Conservation (phyloP, 345 rosid genomes). For the Salix brachista region DNA sequence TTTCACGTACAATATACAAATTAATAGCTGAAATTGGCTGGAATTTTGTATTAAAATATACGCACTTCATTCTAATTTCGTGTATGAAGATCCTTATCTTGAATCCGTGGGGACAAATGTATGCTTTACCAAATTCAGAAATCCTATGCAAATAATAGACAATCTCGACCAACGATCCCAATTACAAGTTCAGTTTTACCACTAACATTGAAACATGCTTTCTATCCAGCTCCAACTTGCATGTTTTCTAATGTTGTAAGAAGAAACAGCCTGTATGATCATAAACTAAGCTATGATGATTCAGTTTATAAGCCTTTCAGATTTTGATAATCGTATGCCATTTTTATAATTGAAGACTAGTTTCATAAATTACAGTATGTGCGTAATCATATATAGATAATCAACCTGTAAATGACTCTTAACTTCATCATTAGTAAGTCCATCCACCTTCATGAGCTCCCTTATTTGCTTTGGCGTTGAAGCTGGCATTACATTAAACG, state of each 20-base stretch:
- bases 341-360: background rate
- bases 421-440: constrained; percentile 92
- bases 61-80: background rate
- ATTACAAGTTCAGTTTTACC: background rate
- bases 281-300: background rate
- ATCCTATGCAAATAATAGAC: background rate
- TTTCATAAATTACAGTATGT: background rate
- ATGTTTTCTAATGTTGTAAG: background rate
- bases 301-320: background rate
- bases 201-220: background rate
- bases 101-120: background rate
- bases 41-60: background rate
- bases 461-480: constrained; percentile 96
- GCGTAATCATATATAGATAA: background rate
- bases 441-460: constrained; percentile 95
- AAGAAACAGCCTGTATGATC: too few relatives aligned
- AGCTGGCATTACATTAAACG: constrained; percentile 36
- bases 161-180: background rate
- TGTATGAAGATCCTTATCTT: background rate
- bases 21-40: background rate
- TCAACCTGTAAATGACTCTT: constrained; percentile 97
- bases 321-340: background rate
- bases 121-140: background rate
- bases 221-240: background rate
- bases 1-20: background rate